Evolutionary conservation across 2,329 filamentous ascomycete genomes (phyloP), one percentile per base, ranked within the genome.

Genomic region (Zymoseptoria ardabiliae): DNA sequence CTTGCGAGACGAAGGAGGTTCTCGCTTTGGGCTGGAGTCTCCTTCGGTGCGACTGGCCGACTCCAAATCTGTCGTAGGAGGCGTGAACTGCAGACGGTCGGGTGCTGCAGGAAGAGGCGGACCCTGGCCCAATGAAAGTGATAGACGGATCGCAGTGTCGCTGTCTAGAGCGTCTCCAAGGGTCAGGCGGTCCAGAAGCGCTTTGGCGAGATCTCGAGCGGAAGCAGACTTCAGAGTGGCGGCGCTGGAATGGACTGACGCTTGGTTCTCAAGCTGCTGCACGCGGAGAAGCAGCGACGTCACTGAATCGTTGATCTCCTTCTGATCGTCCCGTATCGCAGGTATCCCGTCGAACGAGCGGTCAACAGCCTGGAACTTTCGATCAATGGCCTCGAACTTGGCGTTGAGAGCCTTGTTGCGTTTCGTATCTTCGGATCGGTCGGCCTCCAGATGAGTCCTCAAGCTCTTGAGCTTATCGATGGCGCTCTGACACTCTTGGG

Each of bases 401-500:
- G 77, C 73, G 22, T 75, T 71, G 50, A 78, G 76, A 72, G 72
- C 76, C 54, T 77, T 72, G 25, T 28, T 53, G 17, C 28, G 22
- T 9, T 53, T 19, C 21, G 22, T 19, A 13, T 53, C 51, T 25
- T 53, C 17, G 11, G 22, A 53, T 11, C 50, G 20, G 11, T 28
- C 51, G 22, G 51, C 68, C 58, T 78, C 74, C 22, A 76, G 63
- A 57, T 73, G 76, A 21, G 68, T 74, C 4, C 75, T 75, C 0
- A 76, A 75, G 10, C 22, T 11, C 10, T 56, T 28, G 35, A 56
- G 19, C 41, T 56, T 25, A 5, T 50, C 48, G 21, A 50, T 22
- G 21, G 41, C 56, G 28, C 50, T 51, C 35, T 54, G 56, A 19
- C 41, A n/a, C n/a, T 30, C 49, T 30, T 19, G 22, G 45, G 52